Evolutionary conservation across 495 filamentous ascomycete genomes (phyloP), one percentile per base, ranked within the genome.

Genomic region (Penicillium antarcticum): DNA sequence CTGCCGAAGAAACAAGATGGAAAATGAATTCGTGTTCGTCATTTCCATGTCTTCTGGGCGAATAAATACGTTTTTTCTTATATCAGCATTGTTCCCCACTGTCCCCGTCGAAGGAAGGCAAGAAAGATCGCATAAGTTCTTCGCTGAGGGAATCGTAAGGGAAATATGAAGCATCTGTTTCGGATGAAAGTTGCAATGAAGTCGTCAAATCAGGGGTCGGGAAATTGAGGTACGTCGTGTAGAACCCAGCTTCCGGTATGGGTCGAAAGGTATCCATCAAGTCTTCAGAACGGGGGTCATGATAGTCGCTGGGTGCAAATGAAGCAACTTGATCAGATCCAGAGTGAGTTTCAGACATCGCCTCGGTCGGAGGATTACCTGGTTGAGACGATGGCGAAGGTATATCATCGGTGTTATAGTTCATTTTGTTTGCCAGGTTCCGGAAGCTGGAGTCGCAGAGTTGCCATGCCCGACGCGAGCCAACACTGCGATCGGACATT

Each of bases 401-500:
- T 40, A 76, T 61, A 40, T 76, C 73, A 45, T 52, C 61, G 32
- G 71, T 34, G 26, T 76, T 69, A 46, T 68, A 68, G 21, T 70
- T 62, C 69, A 75, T 71, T 12, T 70, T 72, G 5, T 43, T 38
- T 17, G 72, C 61, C n/a, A 76, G 67, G n/a, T 67, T 68, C 12
- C 73, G 70, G 26, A 76, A 56, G 42, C 65, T 62, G 14, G 62
- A 52, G 45, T 79, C 72, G 49, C 80, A 82, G 13, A 85, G 69
- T 18, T 78, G 70, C 73, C 78, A 85, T 29, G 80, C 81, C 42
- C 82, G 79, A 45, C 75, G 64, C 2, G 81, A 81, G 12, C 75
- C 73, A 32, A 81, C 64, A 44, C 78, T 79, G 14, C 71, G 66
- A 16, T 71, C 62, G 6, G 79, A 72, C 79, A 85, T 79, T 35